Conservation (phyloP, 2,329 filamentous ascomycete genomes). For the Chalaropsis ovoidea region DNA sequence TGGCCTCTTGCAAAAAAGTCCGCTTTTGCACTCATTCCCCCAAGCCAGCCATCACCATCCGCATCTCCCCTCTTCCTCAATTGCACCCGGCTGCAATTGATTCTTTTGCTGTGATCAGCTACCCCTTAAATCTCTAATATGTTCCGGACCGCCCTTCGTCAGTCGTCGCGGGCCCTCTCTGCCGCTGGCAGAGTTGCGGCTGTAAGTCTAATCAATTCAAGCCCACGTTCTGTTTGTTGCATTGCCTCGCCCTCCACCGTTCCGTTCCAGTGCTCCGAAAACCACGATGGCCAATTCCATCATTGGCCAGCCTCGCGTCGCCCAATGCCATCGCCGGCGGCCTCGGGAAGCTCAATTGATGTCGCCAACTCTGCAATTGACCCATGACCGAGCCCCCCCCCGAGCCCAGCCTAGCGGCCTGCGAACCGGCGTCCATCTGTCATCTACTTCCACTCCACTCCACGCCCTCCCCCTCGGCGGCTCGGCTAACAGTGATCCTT, state of each 20-base stretch:
- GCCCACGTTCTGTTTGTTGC: constrained; percentile 14
- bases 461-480: constrained; percentile 31
- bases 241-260: constrained; percentile 16
- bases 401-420: constrained; percentile 16
- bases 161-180: constrained; percentile 91
- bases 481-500: constrained; percentile 43
- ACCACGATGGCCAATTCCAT: constrained; percentile 40
- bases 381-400: constrained; percentile 18
- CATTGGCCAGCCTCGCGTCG: constrained; percentile 32
- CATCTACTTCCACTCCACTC: constrained; percentile 8
- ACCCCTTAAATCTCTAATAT: constrained; percentile 44
- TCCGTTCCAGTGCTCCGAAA: constrained; percentile 26
- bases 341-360: constrained; percentile 25
- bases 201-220: constrained; percentile 58
- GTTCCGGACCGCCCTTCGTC: constrained; percentile 97
- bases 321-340: constrained; percentile 19
- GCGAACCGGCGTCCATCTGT: constrained; percentile 31
- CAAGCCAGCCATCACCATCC: constrained; percentile 26
- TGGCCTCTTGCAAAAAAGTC: constrained; percentile 26
- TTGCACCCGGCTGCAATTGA: constrained; percentile 55
- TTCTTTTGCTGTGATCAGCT: constrained; percentile 36
- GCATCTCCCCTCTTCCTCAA: constrained; percentile 39
- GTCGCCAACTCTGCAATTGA: constrained; percentile 21
- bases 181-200: constrained; percentile 81
- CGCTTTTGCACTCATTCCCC: constrained; percentile 27